Conservation (phyloP, 805 yeast genomes). For the Candida boleticola region DNA sequence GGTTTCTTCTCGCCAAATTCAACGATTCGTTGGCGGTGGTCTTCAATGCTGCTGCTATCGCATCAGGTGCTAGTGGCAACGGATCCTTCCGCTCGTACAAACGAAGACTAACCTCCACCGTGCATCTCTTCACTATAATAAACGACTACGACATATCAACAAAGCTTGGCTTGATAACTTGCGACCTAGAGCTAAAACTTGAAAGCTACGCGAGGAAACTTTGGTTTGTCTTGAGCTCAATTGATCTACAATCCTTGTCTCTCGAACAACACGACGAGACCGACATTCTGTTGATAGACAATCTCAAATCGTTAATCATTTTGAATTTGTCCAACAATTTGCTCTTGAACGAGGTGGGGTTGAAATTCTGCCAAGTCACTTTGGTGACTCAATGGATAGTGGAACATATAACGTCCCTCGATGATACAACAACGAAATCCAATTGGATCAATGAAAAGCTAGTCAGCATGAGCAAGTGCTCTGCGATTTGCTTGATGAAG, state of each 20-base stretch:
- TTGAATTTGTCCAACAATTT: constrained; percentile 30
- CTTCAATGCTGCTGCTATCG: constrained; percentile 10
- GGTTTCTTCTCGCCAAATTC: constrained; percentile 12
- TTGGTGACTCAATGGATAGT: constrained; percentile 24
- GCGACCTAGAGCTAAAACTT: constrained; percentile 22
- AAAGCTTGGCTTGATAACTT: constrained; percentile 23
- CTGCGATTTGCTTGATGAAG: constrained; percentile 22
- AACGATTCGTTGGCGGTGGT: constrained; percentile 15
- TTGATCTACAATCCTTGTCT: constrained; percentile 2
- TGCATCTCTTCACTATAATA: constrained; percentile 34
- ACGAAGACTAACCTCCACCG: constrained; percentile 13
- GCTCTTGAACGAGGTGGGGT: constrained; percentile 18
- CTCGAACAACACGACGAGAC: not conserved
- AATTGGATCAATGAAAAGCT: constrained; percentile 1
- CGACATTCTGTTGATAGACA: constrained; percentile 12
- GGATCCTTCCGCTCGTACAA: constrained; percentile 1
- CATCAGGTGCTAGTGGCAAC: not conserved
- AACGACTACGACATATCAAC: constrained; percentile 34
- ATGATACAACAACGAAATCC: constrained; percentile 2
- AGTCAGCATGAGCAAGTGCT: constrained; percentile 13
- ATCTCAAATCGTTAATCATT: constrained; percentile 28
- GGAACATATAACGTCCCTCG: constrained; percentile 14
- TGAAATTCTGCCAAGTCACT: constrained; percentile 25
- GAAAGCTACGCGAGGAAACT: constrained; percentile 30
- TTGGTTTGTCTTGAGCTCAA: constrained; percentile 25